Percentiles rank a stretch among this genome's conserved stretches.
Evolutionary conservation across 108 stramenopile species (phyloP).

Genomic region (Fragilaria radians): DNA sequence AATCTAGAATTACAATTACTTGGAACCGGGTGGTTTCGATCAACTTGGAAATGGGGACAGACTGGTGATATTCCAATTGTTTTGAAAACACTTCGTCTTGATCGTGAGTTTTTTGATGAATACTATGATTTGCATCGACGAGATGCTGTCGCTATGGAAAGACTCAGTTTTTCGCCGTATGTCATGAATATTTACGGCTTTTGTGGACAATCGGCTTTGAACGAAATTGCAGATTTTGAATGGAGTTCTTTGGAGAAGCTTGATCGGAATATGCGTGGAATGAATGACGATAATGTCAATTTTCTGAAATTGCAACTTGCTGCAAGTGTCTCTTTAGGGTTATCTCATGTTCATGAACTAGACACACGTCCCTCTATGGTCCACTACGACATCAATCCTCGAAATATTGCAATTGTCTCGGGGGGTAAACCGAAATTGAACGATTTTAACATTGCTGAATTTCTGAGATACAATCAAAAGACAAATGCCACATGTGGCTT

Average conservation of each 20-base stretch:
- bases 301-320: constrained; percentile 64
- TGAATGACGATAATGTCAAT: constrained; percentile 36
- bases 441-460: constrained; percentile 86
- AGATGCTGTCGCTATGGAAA: constrained; percentile 86
- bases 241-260: constrained; percentile 54
- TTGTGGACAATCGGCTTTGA: constrained; percentile 81
- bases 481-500: constrained; percentile 65
- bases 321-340: constrained; percentile 52
- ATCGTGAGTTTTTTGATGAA: constrained; percentile 73
- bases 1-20: constrained; percentile 38
- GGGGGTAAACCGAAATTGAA: constrained; percentile 75
- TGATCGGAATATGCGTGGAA: constrained; percentile 45
- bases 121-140: constrained; percentile 77
- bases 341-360: constrained; percentile 70
- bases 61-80: constrained; percentile 42
- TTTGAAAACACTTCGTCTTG: constrained; percentile 71
- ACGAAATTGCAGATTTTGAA: constrained; percentile 73
- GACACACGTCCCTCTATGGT: constrained; percentile 54
- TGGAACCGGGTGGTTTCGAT: constrained; percentile 82
- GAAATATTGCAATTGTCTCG: constrained; percentile 68
- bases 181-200: constrained; percentile 80
- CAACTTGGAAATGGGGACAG: constrained; percentile 55
- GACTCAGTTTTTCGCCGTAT: constrained; percentile 63
- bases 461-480: constrained; percentile 44
- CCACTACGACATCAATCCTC: constrained; percentile 81